Conservation (phyloP, 169 alveolate genomes). For the Blepharisma undulans region DNA sequence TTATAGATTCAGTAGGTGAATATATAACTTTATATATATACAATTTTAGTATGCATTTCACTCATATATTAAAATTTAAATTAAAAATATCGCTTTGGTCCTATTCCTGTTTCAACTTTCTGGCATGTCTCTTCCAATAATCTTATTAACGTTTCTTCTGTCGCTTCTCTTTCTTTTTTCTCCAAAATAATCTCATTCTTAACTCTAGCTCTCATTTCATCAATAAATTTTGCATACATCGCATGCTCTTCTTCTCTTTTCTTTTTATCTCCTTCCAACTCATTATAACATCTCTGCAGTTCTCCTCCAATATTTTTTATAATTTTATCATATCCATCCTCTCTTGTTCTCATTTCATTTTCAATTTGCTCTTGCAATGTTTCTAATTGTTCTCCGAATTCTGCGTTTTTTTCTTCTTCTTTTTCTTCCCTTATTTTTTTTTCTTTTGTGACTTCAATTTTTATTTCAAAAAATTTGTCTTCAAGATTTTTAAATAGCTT, state of each 20-base stretch:
- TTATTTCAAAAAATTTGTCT: slow-evolving; percentile 53
- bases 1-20: too few species aligned
- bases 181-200: slow-evolving; percentile 23
- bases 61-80: too few species aligned
- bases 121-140: slow-evolving; percentile 70
- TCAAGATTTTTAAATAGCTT: slow-evolving; percentile 43
- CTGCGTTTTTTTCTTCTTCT: background rate
- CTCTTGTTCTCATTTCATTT: slow-evolving; percentile 47
- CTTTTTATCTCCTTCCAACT: slow-evolving; percentile 26
- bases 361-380: slow-evolving; percentile 44
- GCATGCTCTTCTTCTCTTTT: slow-evolving; percentile 34
- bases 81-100: background rate
- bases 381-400: slow-evolving; percentile 17
- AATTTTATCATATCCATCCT: slow-evolving; percentile 42
- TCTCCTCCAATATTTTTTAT: slow-evolving; percentile 49
- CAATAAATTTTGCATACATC: background rate
- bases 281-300: slow-evolving; percentile 43
- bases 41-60: too few species aligned
- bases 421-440: slow-evolving; percentile 60
- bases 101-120: slow-evolving; percentile 25
- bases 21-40: too few species aligned
- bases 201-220: background rate
- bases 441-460: slow-evolving; percentile 63
- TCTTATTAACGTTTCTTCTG: slow-evolving; percentile 64
- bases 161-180: slow-evolving; percentile 61